Evolutionary conservation across 2,329 filamentous ascomycete species (phyloP).

Genomic region (Karstenula rhodostoma): DNA sequence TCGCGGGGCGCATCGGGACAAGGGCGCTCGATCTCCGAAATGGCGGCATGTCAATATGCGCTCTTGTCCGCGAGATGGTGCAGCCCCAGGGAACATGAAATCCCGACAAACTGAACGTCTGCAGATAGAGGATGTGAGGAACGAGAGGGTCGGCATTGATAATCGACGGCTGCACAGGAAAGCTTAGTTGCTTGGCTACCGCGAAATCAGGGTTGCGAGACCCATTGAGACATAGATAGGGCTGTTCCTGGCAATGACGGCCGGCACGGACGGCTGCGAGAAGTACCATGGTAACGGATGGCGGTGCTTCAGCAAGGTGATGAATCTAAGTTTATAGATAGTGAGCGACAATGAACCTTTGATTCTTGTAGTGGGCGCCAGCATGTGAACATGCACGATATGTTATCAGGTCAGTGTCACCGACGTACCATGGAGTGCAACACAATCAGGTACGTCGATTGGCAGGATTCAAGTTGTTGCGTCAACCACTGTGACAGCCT

Average conservation of each 20-base stretch:
- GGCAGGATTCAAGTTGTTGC: no score
- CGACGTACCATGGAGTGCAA: no score
- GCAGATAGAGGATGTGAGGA: background rate
- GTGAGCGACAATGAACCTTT: no score
- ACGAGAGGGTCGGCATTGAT: background rate
- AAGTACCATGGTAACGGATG: no score
- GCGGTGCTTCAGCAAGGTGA: background rate
- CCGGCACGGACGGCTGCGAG: no score
- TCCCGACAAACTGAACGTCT: background rate
- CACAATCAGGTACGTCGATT: no score
- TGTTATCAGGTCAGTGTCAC: no score
- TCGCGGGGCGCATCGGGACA: constrained; percentile 2
- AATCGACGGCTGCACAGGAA: constrained; percentile 5
- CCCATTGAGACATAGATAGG: background rate
- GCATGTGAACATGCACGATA: no score
- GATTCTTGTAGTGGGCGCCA: no score
- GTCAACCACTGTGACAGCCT: no score
- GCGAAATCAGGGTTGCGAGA: constrained; percentile 3
- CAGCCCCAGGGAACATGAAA: background rate
- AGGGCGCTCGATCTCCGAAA: background rate
- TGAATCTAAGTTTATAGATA: no score
- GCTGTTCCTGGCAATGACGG: background rate
- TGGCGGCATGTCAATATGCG: background rate
- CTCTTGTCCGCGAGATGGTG: background rate
- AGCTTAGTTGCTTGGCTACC: constrained; percentile 10